Evolutionary conservation across 2,329 filamentous ascomycete genomes (phyloP), one percentile per base, ranked within the genome.

Genomic region (Colletotrichum coccodes): DNA sequence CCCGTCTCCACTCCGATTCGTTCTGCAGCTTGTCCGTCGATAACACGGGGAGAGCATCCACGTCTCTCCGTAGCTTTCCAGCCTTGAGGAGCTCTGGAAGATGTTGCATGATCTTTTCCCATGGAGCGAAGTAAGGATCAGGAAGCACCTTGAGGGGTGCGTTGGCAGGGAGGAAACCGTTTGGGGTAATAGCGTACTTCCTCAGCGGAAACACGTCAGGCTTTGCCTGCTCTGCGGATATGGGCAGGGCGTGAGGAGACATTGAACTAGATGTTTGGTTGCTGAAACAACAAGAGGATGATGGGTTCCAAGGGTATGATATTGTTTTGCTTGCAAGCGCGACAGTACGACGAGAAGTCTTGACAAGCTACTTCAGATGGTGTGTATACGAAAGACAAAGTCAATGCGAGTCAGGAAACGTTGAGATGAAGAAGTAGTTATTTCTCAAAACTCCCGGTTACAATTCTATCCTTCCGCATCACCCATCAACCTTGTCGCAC

Each of bases 141-240:
- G 91, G 85, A 4, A 97, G 84, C 21, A 80, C 74, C 23, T 87
- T 83, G 1, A 94, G 82, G 0, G 94, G 94, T n/a, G 86, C 82
- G 23, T 91, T 81, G 21, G 90, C 83, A 0, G 94, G 93, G 6
- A 97, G 87, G 77, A 97, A 97, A 42, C 94, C 94, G 78, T 93
- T 89, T 26, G 84, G 77, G 3, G 82, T 80, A 30, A 86, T 75
- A 26, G 75, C 75, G 56, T 80, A 85, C 50, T 78, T 76, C 34
- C 72, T 70, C 21, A 83, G 70, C 4, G 74, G 64, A 36, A 71
- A 67, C 0, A 68, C 61, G 28, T 71, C 64, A 6, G 59, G 38
- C 28, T 46, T 49, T 18, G 57, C 47, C 23, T 73, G 66, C 21
- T 71, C 64, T 5, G 64, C n/a, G 23, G 61, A 36, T 11, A 56